Percentiles rank a stretch among this genome's conserved stretches.
Evolutionary conservation across 257 asterid genomes (phyloP).

Genomic region (Solanum chilense): DNA sequence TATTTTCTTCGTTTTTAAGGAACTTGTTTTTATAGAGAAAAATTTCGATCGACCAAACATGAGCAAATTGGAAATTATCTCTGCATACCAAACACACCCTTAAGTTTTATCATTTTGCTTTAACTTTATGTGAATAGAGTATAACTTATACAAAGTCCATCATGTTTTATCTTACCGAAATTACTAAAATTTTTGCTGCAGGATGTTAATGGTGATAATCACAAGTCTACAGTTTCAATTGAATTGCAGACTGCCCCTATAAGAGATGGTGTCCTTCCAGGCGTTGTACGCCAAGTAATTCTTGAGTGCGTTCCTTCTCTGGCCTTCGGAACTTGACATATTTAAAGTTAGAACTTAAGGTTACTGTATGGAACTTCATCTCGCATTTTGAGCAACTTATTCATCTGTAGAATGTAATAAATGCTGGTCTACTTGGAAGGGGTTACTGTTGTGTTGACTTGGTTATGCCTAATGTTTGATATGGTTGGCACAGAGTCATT

Average conservation of each 20-base stretch:
- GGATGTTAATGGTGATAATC: constrained; percentile 28
- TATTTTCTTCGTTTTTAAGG: neutral
- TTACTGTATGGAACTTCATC: neutral
- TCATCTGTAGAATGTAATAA: neutral
- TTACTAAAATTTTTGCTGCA: constrained; percentile 11
- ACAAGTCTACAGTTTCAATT: constrained; percentile 5
- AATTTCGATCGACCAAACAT: neutral
- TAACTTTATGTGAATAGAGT: neutral
- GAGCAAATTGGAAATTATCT: neutral
- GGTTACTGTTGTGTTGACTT: neutral
- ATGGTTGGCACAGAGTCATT: neutral
- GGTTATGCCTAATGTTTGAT: neutral
- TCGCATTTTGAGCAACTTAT: neutral
- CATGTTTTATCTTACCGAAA: neutral
- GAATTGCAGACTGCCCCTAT: constrained; percentile 85
- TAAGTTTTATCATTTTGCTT: neutral
- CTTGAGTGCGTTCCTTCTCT: constrained; percentile 37
- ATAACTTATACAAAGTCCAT: neutral
- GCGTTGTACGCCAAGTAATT: constrained; percentile 80
- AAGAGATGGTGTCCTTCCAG: constrained; percentile 79
- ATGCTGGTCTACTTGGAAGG: neutral
- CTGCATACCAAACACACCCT: neutral
- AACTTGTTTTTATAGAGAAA: neutral
- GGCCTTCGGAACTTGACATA: neutral
- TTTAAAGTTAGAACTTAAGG: neutral